Base-by-base conservation (phyloP, 768 basidiomycete species). In the Phanerodontia chrysosporium region DNA sequence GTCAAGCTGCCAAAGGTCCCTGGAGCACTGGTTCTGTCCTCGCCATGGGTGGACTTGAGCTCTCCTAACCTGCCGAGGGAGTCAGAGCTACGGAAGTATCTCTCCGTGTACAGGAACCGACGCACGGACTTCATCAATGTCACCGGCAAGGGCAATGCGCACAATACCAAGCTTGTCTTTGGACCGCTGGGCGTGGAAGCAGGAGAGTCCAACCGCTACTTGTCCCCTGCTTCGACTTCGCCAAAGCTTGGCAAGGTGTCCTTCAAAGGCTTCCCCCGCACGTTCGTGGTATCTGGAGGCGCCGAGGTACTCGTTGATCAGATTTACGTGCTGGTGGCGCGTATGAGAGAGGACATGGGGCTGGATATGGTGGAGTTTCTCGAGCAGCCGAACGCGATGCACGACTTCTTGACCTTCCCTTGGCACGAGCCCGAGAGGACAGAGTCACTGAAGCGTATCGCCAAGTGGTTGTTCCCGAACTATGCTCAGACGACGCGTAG, bases 31-130 rank as follows among this genome's bases (percentile, higher is more conserved):
- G 64, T 87, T 49, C 73, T 84, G 4, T 72, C 82, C 42, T 85
- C 84, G 0, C 84, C 85, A 0, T 83, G 80, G 81, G 64, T 63
- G n/a, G 84, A 86, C 62, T 61, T 83, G 49, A 71, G 78, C n/a
- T 25, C 36, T 12, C 13, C 14, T 5, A 25, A 42, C 36, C 12
- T 53, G 13, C 64, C 58, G 9, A 78, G 75, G 8, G 76, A 81
- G 58, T 65, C 74, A 16, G 60, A 63, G 22, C 52, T 53, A 8
- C 52, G 52, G 35, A 74, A 32, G n/a, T 72, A 71, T 2, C 75
- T 76, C 29, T 80, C 82, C 13, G 25, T 55, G 3, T 49, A 49
- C 35, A 51, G 25, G 2, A 55, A 48, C 53, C 35, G 28, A n/a
- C 21, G 21, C 24, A 44, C 51, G 10, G 57, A 62, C 35, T 53